Evolutionary conservation across 2,329 filamentous ascomycete species (phyloP).

Genomic region (Cercospora janseana): DNA sequence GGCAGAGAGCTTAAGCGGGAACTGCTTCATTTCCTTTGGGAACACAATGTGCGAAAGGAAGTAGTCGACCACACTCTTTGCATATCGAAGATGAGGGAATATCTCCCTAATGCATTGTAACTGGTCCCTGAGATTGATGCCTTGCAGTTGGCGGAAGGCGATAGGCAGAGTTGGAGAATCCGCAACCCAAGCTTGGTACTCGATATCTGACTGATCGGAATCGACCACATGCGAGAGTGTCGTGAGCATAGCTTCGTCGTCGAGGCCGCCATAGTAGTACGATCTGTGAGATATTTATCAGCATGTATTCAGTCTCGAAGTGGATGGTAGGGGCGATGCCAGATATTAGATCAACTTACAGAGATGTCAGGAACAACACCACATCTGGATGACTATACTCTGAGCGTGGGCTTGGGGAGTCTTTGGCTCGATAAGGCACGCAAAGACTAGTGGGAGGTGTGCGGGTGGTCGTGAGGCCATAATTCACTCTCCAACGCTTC

Average conservation of each 20-base stretch:
- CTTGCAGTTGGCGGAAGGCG: constrained; percentile 25
- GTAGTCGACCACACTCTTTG: constrained; percentile 59
- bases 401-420: constrained; percentile 58
- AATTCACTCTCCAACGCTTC: constrained; percentile 68
- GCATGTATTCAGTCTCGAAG: no score
- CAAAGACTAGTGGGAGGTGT: constrained; percentile 53
- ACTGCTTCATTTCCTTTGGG: constrained; percentile 61
- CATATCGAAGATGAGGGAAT: constrained; percentile 50
- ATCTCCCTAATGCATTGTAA: constrained; percentile 24
- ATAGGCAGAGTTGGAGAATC: constrained; percentile 17
- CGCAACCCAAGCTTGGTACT: constrained; percentile 31
- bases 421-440: constrained; percentile 66
- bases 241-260: constrained; percentile 45
- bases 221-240: constrained; percentile 27
- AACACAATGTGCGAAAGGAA: constrained; percentile 67
- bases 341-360: no score
- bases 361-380: constrained; percentile 61
- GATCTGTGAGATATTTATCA: no score
- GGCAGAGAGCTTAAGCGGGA: constrained; percentile 60
- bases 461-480: constrained; percentile 41
- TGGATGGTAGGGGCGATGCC: no score
- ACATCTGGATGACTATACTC: constrained; percentile 70
- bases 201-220: constrained; percentile 27
- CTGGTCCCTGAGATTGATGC: constrained; percentile 32
- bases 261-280: constrained; percentile 65